These are phyloP conservation scores for Fusarium guadeloupense DNA, from an alignment of 2,329 filamentous ascomycete genomes.

Conservation along the genomic window DNA sequence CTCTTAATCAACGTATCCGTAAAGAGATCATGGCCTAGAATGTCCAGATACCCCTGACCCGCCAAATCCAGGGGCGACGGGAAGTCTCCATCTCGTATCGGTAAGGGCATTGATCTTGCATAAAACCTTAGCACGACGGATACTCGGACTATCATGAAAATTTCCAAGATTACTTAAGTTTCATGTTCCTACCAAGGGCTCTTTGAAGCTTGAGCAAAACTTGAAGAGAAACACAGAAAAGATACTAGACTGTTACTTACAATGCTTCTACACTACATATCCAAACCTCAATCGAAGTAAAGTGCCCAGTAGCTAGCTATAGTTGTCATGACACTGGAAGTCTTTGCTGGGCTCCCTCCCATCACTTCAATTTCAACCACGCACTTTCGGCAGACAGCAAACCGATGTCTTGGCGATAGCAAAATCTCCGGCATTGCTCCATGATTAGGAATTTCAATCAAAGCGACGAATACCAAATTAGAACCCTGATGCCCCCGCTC, in stretches of 20 bases:
- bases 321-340: too few species aligned
- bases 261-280: too few species aligned
- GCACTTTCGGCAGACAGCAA: conserved; percentile 4
- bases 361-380: conserved; percentile 2
- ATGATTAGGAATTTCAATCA: too few species aligned
- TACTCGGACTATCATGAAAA: not conserved
- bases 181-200: not conserved
- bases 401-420: conserved; percentile 16
- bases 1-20: not conserved
- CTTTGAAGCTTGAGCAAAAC: too few species aligned
- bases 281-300: too few species aligned
- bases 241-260: too few species aligned
- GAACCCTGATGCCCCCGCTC: not conserved
- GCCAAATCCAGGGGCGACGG: conserved; percentile 27
- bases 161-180: not conserved
- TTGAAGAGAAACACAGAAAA: too few species aligned
- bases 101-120: conserved; percentile 28
- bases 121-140: conserved; percentile 20
- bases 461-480: conserved; percentile 6
- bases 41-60: conserved; percentile 7
- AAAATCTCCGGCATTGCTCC: not conserved
- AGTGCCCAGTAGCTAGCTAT: too few species aligned
- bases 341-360: too few species aligned
- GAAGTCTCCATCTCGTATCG: conserved; percentile 28
- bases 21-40: not conserved